Base-by-base conservation (phyloP, 768 basidiomycete species). In the Glaciozyma martinii region DNA sequence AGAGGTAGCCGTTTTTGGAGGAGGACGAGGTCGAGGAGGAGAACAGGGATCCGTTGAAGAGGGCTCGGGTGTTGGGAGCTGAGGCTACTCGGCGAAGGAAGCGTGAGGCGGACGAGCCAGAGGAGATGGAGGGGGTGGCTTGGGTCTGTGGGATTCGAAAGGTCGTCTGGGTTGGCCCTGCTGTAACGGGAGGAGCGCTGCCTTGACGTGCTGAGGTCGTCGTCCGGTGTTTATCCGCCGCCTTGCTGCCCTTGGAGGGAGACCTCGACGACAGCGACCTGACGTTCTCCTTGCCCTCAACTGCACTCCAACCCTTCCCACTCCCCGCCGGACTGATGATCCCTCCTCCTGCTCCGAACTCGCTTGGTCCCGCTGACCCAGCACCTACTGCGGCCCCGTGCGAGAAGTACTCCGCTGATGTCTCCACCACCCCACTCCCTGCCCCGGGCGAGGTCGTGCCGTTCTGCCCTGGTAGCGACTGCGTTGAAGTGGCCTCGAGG, bases 11-110 rank as follows among this genome's bases (percentile, higher is more conserved):
- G 56, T 80, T 75, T 12, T 85, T 40, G 61, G 61, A 29, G 49
- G 71, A 33, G 8, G 67, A 56, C 13, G 44, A 42, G n/a, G 52
- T 13, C 25, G 66, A 52, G 18, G 58, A 57, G n/a, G 63, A 56
- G 66, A 71, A 70, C 23, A 72, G 61, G 19, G 66, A 66, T 27
- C 66, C 64, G 21, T 79, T 64, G 76, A 98, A 91, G 37, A 99
- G 80, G 33, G 86, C 88, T 76, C 97, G 98, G 42, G 92, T 87
- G 74, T 97, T 99, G 4, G 94, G 94, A 3, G 95, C 93, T 13
- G 91, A 95, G 5, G 93, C 91, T 55, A 98, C 94, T 56, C 94
- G 86, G 59, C 94, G 86, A 37, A 98, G 85, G 78, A 97, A 92
- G 43, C 93, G 86, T 56, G 43, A 43, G 19, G 29, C 25, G 0